Evolutionary conservation across 495 filamentous ascomycete species (phyloP).

Genomic region (Filosporella fistucella): DNA sequence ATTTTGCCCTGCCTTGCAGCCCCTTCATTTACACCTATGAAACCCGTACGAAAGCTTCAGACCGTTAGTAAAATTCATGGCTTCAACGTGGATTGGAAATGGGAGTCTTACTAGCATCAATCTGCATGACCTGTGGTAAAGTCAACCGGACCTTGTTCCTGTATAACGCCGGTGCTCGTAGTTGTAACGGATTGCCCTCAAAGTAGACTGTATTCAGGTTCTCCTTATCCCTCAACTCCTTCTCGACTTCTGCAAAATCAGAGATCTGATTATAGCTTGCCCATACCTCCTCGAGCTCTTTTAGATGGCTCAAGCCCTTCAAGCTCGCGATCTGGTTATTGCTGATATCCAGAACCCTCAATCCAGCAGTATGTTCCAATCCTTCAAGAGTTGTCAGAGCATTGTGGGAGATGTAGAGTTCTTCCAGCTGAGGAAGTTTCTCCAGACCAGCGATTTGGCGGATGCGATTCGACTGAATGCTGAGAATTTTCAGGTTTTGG

Average conservation of each 20-base stretch:
- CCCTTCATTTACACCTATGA: slow-evolving; percentile 18
- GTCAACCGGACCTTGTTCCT: slow-evolving; percentile 88
- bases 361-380: slow-evolving; percentile 61
- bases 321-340: slow-evolving; percentile 81
- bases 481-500: slow-evolving; percentile 78
- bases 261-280: slow-evolving; percentile 81
- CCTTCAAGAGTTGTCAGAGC: slow-evolving; percentile 73
- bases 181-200: slow-evolving; percentile 90
- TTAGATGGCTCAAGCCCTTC: slow-evolving; percentile 62
- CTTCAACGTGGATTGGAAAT: background rate
- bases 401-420: slow-evolving; percentile 98
- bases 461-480: slow-evolving; percentile 96
- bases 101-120: slow-evolving; percentile 87
- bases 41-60: slow-evolving; percentile 21
- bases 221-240: slow-evolving; percentile 70
- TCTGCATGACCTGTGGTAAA: slow-evolving; percentile 82
- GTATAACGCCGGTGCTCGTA: slow-evolving; percentile 69
- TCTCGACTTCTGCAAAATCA: slow-evolving; percentile 80
- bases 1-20: too few species aligned
- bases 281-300: slow-evolving; percentile 85
- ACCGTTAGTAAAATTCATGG: background rate
- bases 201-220: slow-evolving; percentile 91
- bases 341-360: slow-evolving; percentile 83
- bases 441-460: slow-evolving; percentile 71
- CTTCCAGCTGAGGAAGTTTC: slow-evolving; percentile 74